Conservation (phyloP, 2,329 filamentous ascomycete genomes). For the Cladosporium oxysporum region DNA sequence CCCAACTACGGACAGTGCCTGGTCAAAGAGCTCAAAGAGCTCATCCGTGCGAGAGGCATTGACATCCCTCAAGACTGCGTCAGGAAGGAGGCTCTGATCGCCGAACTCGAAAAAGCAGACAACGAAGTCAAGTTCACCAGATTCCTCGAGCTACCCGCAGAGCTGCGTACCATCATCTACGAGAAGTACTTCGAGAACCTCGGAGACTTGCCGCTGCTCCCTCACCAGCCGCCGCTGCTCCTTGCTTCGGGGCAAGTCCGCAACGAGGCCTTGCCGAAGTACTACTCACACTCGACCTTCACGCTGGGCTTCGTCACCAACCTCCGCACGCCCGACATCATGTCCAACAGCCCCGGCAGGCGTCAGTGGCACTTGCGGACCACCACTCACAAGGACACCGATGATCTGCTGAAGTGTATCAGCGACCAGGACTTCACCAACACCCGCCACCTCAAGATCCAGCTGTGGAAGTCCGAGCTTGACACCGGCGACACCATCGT, state of each 20-base stretch:
- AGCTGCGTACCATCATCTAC: slow-evolving; percentile 5
- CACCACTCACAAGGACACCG: background rate
- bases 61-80: background rate
- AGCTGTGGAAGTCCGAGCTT: background rate
- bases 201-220: background rate
- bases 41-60: background rate
- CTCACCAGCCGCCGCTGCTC: slow-evolving; percentile 5
- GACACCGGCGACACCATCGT: background rate
- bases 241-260: background rate
- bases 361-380: background rate
- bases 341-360: background rate
- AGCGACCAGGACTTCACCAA: background rate
- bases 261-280: background rate
- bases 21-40: background rate
- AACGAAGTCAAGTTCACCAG: background rate
- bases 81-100: slow-evolving; percentile 4
- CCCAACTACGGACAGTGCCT: background rate
- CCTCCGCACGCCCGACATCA: background rate
- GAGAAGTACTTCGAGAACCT: background rate
- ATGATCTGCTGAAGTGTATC: background rate
- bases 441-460: background rate
- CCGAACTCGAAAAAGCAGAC: background rate
- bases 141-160: background rate
- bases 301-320: background rate
- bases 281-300: background rate